Percentiles rank a stretch among this genome's conserved stretches.
These are phyloP conservation scores for Collybia nuda DNA, from an alignment of 768 basidiomycete genomes.

Conservation along the genomic window DNA sequence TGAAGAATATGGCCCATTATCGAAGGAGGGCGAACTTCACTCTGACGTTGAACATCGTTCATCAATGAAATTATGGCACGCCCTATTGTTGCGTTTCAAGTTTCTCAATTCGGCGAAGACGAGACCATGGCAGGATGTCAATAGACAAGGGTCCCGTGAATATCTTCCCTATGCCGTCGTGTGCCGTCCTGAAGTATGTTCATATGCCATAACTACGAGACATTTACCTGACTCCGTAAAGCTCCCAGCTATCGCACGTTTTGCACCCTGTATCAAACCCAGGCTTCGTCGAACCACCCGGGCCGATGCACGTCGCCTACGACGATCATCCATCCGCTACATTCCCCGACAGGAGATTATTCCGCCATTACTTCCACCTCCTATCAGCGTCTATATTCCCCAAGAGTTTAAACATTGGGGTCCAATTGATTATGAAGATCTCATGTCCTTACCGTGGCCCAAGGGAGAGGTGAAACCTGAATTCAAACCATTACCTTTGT, in stretches of 20 bases:
- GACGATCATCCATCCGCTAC: constrained; percentile 8
- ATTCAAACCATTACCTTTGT: background rate
- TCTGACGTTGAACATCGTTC: no score
- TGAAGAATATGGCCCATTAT: no score
- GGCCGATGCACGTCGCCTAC: constrained; percentile 9
- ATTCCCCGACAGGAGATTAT: background rate
- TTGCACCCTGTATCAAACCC: constrained; percentile 9
- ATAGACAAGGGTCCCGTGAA: no score
- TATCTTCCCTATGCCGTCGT: no score
- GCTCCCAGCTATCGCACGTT: constrained; percentile 7
- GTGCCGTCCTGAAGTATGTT: no score
- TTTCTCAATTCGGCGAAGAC: no score
- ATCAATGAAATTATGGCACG: no score
- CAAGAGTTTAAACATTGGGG: background rate
- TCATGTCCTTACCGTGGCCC: background rate
- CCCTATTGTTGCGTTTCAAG: no score
- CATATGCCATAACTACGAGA: no score
- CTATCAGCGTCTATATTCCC: background rate
- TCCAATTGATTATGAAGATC: constrained; percentile 8
- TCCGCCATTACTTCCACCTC: background rate
- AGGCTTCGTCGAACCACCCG: constrained; percentile 13
- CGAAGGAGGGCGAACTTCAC: no score
- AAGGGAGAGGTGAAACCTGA: background rate
- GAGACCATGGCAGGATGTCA: no score
- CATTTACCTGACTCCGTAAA: no score